phyloP scores from a whole-genome alignment of 176 grass and related monocot genomes.

The Tillandsia leiboldiana region DNA sequence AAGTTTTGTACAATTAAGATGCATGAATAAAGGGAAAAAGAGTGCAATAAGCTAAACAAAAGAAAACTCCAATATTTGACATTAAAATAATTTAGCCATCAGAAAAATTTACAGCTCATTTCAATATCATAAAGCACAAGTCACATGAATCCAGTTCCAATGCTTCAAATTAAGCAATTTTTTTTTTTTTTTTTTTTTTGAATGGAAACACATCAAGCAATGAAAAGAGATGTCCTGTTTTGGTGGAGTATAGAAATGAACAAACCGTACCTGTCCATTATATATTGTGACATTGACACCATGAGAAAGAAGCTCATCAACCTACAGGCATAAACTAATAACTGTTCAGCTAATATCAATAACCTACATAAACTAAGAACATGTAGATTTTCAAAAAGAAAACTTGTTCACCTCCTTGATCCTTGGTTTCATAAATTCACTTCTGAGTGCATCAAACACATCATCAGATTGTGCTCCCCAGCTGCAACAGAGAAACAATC shows the following conservation, averaged over 20 bases:
- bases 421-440: slow-evolving; percentile 79
- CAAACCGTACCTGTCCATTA: slow-evolving; percentile 51
- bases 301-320: slow-evolving; percentile 66
- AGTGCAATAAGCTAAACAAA: not conserved
- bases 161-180: too few relatives aligned
- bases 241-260: not conserved
- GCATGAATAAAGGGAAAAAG: not conserved
- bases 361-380: too few relatives aligned
- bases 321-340: slow-evolving; percentile 23
- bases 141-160: too few relatives aligned
- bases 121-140: too few relatives aligned
- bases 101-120: too few relatives aligned
- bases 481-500: slow-evolving; percentile 20
- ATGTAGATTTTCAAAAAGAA: not conserved
- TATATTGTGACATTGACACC: slow-evolving; percentile 71
- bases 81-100: too few relatives aligned
- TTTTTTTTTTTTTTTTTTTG: not conserved
- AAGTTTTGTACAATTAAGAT: too few relatives aligned
- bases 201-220: too few relatives aligned
- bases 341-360: too few relatives aligned
- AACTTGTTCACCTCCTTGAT: slow-evolving; percentile 39
- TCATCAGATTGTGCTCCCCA: slow-evolving; percentile 49
- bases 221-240: too few relatives aligned
- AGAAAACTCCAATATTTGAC: not conserved
- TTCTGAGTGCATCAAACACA: slow-evolving; percentile 36